phyloP scores from a whole-genome alignment of 2,329 filamentous ascomycete species.

The Lachnellula willkommii region DNA sequence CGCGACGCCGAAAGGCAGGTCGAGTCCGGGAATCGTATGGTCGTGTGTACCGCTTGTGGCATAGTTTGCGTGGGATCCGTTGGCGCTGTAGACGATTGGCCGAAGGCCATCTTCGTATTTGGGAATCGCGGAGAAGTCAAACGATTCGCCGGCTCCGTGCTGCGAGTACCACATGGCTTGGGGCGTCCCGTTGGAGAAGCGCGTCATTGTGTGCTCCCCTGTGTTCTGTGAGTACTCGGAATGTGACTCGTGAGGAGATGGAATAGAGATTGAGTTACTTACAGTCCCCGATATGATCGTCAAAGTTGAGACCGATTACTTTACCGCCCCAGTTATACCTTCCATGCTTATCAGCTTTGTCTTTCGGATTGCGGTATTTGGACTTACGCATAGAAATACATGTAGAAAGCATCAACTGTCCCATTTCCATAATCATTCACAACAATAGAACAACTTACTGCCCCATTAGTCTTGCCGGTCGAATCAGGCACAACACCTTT shows the following conservation, averaged over 20 bases:
- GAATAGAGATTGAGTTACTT: neutral
- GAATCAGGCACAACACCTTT: slow-evolving; percentile 42
- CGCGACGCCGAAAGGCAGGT: slow-evolving; percentile 38
- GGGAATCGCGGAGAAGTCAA: slow-evolving; percentile 79
- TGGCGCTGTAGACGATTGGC: slow-evolving; percentile 62
- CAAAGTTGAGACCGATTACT: slow-evolving; percentile 9
- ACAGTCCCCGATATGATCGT: slow-evolving; percentile 53
- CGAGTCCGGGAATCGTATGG: slow-evolving; percentile 21
- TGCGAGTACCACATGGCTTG: slow-evolving; percentile 84
- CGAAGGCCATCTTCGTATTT: slow-evolving; percentile 57
- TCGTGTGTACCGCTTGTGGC: slow-evolving; percentile 58
- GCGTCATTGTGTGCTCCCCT: slow-evolving; percentile 77
- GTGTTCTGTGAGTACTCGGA: neutral
- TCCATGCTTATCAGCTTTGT: neutral
- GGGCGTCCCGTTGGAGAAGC: slow-evolving; percentile 78
- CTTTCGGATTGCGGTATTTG: neutral
- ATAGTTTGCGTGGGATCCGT: slow-evolving; percentile 66
- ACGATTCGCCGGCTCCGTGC: slow-evolving; percentile 78
- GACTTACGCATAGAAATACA: slow-evolving; percentile 23
- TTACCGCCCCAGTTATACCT: slow-evolving; percentile 13
- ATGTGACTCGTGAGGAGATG: neutral
- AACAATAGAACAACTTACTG: slow-evolving; percentile 59
- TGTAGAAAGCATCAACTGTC: slow-evolving; percentile 22
- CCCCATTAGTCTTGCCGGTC: slow-evolving; percentile 39
- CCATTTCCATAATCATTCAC: slow-evolving; percentile 60